Conservation (phyloP, 768 basidiomycete species). For the Termitomyces sp. region DNA sequence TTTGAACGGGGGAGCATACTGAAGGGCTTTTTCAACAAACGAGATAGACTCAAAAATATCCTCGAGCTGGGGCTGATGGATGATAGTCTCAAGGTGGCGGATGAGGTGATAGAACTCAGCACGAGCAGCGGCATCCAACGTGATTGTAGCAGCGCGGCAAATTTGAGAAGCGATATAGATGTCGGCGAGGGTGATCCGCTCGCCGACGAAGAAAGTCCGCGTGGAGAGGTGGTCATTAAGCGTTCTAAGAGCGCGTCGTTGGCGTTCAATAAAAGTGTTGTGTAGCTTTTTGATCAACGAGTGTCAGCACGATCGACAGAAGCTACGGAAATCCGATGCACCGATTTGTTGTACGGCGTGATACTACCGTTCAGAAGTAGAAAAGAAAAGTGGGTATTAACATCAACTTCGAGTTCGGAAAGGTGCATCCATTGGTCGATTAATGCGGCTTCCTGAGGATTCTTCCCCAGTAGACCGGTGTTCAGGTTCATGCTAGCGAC, state of each 20-base stretch:
- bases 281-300: constrained; percentile 44
- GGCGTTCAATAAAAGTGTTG: constrained; percentile 43
- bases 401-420: constrained; percentile 47
- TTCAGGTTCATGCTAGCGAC: constrained; percentile 77
- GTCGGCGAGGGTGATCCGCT: constrained; percentile 94
- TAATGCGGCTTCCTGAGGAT: constrained; percentile 48
- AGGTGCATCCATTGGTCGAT: constrained; percentile 71
- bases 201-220: constrained; percentile 86
- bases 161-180: constrained; percentile 59
- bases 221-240: constrained; percentile 69
- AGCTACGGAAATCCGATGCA: constrained; percentile 19
- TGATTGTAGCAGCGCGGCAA: constrained; percentile 41
- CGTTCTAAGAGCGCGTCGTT: constrained; percentile 52
- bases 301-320: background rate
- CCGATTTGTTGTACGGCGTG: constrained; percentile 62
- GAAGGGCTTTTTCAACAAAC: constrained; percentile 64
- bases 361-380: constrained; percentile 34
- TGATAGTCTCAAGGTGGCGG: constrained; percentile 82
- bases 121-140: constrained; percentile 62
- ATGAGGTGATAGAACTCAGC: constrained; percentile 67
- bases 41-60: constrained; percentile 52
- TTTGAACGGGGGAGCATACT: constrained; percentile 72
- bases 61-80: constrained; percentile 75
- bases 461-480: constrained; percentile 54
- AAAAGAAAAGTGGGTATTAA: constrained; percentile 19